Percentiles rank a stretch among this genome's conserved stretches.
These are phyloP conservation scores for Chlamydomonas applanata DNA, from an alignment of 139 green algal genomes.

Conservation along the genomic window DNA sequence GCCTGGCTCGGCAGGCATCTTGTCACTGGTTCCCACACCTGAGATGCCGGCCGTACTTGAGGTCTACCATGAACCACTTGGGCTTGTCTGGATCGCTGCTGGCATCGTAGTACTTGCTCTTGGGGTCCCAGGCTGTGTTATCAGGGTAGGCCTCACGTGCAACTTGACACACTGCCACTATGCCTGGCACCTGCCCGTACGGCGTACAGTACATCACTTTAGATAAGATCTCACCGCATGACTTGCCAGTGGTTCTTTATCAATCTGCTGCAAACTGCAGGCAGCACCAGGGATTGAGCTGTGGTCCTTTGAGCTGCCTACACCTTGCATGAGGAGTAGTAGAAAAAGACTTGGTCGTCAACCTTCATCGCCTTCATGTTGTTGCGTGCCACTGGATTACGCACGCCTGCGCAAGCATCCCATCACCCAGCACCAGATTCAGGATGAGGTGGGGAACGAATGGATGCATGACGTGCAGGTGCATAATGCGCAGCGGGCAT, in stretches of 20 bases:
- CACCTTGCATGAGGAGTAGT: slow-evolving; percentile 35
- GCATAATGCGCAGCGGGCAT: no score
- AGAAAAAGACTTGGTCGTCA: slow-evolving; percentile 67
- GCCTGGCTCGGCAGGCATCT: no score
- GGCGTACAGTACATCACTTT: no score
- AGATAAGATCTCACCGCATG: no score
- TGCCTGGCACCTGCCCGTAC: neutral
- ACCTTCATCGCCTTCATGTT: slow-evolving; percentile 61
- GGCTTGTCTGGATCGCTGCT: slow-evolving; percentile 14
- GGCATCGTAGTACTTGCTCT: slow-evolving; percentile 60
- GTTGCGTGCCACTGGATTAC: slow-evolving; percentile 70
- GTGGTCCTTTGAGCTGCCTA: no score
- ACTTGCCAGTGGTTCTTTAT: no score
- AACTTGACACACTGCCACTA: slow-evolving; percentile 1
- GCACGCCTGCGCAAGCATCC: slow-evolving; percentile 47
- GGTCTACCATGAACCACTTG: slow-evolving; percentile 46
- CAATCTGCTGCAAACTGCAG: no score
- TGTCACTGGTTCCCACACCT: no score
- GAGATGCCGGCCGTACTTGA: slow-evolving; percentile 18
- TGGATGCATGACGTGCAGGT: no score
- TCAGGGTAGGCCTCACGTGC: slow-evolving; percentile 66
- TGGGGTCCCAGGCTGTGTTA: slow-evolving; percentile 48
- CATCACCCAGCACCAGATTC: no score
- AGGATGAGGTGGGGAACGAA: no score
- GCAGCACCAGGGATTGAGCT: no score